A percentile compares a stretch with the other conserved stretches of the same genome.
phyloP scores from a whole-genome alignment of 2,329 filamentous ascomycete genomes.

The Scytalidium lignicola region DNA sequence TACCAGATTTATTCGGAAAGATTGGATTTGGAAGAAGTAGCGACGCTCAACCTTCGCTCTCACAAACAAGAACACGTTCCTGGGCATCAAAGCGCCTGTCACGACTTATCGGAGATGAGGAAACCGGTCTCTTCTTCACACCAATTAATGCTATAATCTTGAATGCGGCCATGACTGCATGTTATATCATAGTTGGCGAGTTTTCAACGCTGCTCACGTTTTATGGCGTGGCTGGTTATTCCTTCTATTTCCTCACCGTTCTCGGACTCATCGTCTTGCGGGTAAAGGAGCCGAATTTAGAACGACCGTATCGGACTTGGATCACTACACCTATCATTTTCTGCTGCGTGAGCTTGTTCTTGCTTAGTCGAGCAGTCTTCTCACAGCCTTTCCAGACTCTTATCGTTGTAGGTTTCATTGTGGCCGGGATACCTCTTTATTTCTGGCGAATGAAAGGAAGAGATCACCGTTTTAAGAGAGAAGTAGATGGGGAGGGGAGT shows the following conservation, averaged over 20 bases:
- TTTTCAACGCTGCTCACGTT: conserved; percentile 92
- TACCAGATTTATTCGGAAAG: conserved; percentile 76
- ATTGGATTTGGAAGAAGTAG: conserved; percentile 61
- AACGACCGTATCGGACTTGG: conserved; percentile 92
- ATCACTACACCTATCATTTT: conserved; percentile 96
- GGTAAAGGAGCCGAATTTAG: conserved; percentile 79
- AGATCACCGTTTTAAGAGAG: conserved; percentile 45
- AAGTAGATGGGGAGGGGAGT: conserved; percentile 33
- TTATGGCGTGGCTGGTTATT: conserved; percentile 94
- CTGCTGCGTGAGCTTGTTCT: conserved; percentile 92
- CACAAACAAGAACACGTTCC: conserved; percentile 43
- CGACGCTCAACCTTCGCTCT: conserved; percentile 29
- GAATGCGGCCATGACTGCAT: conserved; percentile 67
- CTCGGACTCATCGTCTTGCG: conserved; percentile 87
- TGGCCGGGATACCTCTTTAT: conserved; percentile 80
- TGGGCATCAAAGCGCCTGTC: conserved; percentile 56
- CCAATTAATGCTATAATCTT: conserved; percentile 88
- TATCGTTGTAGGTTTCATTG: conserved; percentile 79
- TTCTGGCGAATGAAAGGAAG: conserved; percentile 75
- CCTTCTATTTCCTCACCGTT: conserved; percentile 95
- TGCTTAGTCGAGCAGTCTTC: conserved; percentile 84
- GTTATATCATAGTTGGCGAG: conserved; percentile 82
- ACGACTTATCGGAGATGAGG: conserved; percentile 66
- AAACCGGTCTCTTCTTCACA: conserved; percentile 81
- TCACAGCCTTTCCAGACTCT: conserved; percentile 86